phyloP scores from a whole-genome alignment of 2,329 filamentous ascomycete genomes.

The Botrytis fabae region DNA sequence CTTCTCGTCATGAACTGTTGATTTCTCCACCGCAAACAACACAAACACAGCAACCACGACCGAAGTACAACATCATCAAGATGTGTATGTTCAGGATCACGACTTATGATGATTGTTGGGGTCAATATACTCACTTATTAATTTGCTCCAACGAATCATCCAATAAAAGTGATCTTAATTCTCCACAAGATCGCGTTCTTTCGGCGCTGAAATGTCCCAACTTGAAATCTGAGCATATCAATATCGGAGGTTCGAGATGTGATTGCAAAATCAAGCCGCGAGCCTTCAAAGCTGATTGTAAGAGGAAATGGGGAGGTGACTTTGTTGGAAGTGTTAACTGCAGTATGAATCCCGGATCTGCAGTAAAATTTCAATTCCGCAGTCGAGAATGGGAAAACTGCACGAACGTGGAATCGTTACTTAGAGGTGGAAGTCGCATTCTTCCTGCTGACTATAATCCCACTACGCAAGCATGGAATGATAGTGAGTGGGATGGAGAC shows the following conservation, averaged over 20 bases:
- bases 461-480: background rate
- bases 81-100: constrained; percentile 17
- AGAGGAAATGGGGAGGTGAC: constrained; percentile 13
- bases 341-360: background rate
- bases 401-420: background rate
- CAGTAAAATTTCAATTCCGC: constrained; percentile 2
- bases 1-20: background rate
- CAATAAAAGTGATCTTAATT: background rate
- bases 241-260: background rate
- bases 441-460: background rate
- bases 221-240: constrained; percentile 14
- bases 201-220: constrained; percentile 9
- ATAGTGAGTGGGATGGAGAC: constrained; percentile 17
- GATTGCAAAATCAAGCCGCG: constrained; percentile 8
- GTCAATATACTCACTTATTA: constrained; percentile 12
- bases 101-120: constrained; percentile 9
- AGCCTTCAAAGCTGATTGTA: background rate
- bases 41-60: background rate
- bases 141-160: background rate
- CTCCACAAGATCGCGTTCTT: background rate
- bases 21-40: background rate
- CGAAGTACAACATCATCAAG: background rate
- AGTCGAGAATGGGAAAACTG: constrained; percentile 18
- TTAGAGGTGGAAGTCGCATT: background rate
- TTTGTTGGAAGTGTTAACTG: constrained; percentile 13